Evolutionary conservation across 257 asterid genomes (phyloP).

Genomic region (Solanum habrochaites): DNA sequence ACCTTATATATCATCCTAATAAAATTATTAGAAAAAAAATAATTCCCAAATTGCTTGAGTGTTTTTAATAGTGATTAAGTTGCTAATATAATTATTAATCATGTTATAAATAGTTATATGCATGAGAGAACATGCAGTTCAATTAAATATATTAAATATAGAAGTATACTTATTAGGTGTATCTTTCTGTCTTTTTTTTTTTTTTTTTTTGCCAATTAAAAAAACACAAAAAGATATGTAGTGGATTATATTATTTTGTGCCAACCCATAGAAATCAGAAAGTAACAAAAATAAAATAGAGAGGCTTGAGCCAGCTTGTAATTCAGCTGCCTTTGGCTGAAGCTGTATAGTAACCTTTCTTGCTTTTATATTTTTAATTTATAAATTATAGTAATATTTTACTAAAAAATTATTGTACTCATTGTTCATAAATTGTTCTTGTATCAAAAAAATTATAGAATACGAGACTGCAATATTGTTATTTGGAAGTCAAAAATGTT

Average conservation of each 20-base stretch:
- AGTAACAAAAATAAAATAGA: not conserved
- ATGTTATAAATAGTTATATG: not conserved
- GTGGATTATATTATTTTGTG: not conserved
- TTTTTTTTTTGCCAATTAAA: not conserved
- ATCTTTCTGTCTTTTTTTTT: constrained; percentile 1
- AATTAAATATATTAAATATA: not conserved
- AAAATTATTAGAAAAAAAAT: not conserved
- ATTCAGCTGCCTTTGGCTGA: not conserved
- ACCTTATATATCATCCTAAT: not conserved
- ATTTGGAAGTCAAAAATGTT: no score
- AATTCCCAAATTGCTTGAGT: not conserved
- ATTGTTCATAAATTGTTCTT: not conserved
- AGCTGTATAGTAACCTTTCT: not conserved
- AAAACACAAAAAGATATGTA: not conserved
- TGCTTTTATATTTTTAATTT: not conserved
- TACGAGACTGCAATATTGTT: no score
- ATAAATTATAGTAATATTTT: no score
- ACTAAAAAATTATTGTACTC: no score
- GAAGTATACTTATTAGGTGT: constrained; percentile 23
- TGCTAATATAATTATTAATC: not conserved
- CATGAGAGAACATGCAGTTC: constrained; percentile 10
- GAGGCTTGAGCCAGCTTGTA: constrained; percentile 7
- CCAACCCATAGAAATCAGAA: constrained; percentile 1
- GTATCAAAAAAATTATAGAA: not conserved
- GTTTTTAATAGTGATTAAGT: not conserved